Conservation (phyloP, 208 protist species). For the Wallacemonas sp. region DNA sequence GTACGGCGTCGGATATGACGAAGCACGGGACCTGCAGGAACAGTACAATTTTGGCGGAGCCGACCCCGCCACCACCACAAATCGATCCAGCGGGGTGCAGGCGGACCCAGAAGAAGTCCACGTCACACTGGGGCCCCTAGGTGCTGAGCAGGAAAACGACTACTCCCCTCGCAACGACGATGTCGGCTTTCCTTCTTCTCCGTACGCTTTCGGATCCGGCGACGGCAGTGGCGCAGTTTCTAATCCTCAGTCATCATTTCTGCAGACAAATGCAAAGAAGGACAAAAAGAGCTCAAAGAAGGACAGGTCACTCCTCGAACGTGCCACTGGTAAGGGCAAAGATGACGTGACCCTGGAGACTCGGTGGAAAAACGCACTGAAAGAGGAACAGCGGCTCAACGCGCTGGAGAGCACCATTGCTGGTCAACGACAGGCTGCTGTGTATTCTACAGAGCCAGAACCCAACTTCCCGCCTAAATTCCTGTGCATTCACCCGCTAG, state of each 20-base stretch:
- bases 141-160: neutral
- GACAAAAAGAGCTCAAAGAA: conserved; percentile 44
- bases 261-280: conserved; percentile 28
- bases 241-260: too few species aligned
- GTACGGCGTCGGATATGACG: conserved; percentile 16
- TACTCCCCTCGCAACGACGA: conserved; percentile 30
- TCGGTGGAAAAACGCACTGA: conserved; percentile 65
- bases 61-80: conserved; percentile 4
- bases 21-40: conserved; percentile 15
- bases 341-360: conserved; percentile 37
- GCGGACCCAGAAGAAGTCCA: conserved; percentile 2
- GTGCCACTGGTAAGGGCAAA: conserved; percentile 42
- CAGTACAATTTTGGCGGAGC: conserved; percentile 52
- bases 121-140: neutral
- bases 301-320: conserved; percentile 36
- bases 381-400: conserved; percentile 63
- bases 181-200: conserved; percentile 2
- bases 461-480: conserved; percentile 78
- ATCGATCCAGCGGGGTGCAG: neutral
- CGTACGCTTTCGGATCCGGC: conserved; percentile 20
- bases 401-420: conserved; percentile 30
- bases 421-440: neutral
- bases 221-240: conserved; percentile 5
- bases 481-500: conserved; percentile 63
- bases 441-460: neutral